Base-by-base conservation (phyloP, 2,329 filamentous ascomycete species). In the Blastomyces emzantsi region DNA sequence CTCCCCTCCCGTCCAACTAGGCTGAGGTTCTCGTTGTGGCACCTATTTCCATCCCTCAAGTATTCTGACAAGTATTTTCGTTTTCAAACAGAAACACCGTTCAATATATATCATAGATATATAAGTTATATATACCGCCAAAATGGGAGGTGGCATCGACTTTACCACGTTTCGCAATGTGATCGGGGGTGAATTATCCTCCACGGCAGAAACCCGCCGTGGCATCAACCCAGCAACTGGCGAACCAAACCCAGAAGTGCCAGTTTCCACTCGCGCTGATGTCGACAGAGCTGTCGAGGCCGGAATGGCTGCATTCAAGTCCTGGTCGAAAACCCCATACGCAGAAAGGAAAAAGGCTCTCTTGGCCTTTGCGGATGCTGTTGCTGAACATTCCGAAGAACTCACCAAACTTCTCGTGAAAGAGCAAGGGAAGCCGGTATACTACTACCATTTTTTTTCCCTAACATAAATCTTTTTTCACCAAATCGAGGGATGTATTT, bases 171-270 rank as follows among this genome's bases (percentile, higher is more conserved):
- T 61, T 70, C 75, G 76, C 64, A 85, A 84, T 73, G 75, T 82
- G 62, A 78, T 84, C 66, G 77, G 82, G 66, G 81, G 81, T 64
- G 73, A 82, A 71, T 71, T 79, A 64, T 74, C 75, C 22, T 71
- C 75, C 22, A 81, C 79, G 1, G 67, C 74, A 33, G 70, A 76
- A 62, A 82, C 78, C 15, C 78, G 80, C 62, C 77, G 79, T 68
- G 76, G 78, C 54, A 73, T 83, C 68, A 83, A 85, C 70, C 82
- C 82, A 0, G 73, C 82, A 2, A 83, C 79, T 9, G 73, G 77
- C 30, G 73, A 81, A 65, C 73, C 79, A 36, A 80, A 82, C 60
- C 78, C 80, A 33, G 77, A 79, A 19, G 82, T 84, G 0, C 82
- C 82, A 0, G 72, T 84, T 47, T 77, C 76, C 4, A 80, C 77